phyloP scores from a whole-genome alignment of 1,284 basidiomycete species.

The Inonotus obliquus region DNA sequence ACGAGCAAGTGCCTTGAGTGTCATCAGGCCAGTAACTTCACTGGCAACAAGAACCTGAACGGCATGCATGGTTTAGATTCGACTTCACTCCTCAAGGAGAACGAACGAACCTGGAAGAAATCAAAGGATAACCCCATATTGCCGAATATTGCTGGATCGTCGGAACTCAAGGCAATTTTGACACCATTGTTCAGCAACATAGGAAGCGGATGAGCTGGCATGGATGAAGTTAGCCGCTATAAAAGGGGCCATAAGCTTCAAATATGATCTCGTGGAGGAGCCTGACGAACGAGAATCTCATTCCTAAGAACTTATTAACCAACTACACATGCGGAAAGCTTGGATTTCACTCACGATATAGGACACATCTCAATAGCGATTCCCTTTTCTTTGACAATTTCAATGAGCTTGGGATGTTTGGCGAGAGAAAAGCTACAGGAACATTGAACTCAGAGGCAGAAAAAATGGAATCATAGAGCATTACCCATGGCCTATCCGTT shows the following conservation, averaged over 20 bases:
- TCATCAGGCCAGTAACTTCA: conserved; percentile 57
- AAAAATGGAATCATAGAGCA: background rate
- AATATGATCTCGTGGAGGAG: background rate
- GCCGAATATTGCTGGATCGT: conserved; percentile 74
- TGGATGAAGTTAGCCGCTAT: conserved; percentile 65
- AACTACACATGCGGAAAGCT: conserved; percentile 15
- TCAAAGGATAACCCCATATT: conserved; percentile 73
- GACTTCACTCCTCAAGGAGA: conserved; percentile 6
- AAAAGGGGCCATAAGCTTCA: background rate
- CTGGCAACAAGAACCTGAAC: conserved; percentile 58
- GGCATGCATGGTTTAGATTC: background rate
- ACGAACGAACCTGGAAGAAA: conserved; percentile 55
- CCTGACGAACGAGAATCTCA: conserved; percentile 52
- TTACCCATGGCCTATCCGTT: conserved; percentile 76
- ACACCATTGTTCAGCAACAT: conserved; percentile 65
- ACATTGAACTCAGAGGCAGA: background rate
- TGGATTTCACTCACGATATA: conserved; percentile 50
- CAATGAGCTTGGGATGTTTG: conserved; percentile 68
- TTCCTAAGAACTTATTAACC: conserved; percentile 38
- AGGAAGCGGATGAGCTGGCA: conserved; percentile 70
- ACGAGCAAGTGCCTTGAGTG: conserved; percentile 53
- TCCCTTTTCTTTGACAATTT: conserved; percentile 55
- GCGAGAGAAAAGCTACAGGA: conserved; percentile 55
- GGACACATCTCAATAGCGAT: conserved; percentile 71
- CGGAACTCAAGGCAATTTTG: conserved; percentile 63